A percentile compares a stretch with the other conserved stretches of the same genome.
Conservation (phyloP, 805 yeast genomes). For the Starmerella apicola region DNA sequence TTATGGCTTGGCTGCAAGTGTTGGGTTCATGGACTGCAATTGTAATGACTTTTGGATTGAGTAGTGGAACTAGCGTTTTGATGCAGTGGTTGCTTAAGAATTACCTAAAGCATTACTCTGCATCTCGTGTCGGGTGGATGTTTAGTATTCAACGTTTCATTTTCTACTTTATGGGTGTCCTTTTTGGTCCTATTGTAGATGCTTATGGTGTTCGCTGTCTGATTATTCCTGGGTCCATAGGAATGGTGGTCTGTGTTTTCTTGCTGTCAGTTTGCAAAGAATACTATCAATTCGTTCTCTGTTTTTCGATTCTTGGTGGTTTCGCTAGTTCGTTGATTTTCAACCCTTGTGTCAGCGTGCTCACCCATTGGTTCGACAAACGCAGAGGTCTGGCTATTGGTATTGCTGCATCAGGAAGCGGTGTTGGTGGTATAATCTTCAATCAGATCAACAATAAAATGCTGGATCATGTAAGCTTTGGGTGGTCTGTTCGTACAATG, state of each 20-base stretch:
- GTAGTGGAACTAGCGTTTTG: slow-evolving; percentile 54
- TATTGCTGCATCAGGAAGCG: slow-evolving; percentile 52
- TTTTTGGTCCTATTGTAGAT: slow-evolving; percentile 43
- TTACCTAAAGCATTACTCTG: slow-evolving; percentile 29
- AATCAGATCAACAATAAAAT: slow-evolving; percentile 41
- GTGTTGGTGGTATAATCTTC: slow-evolving; percentile 51
- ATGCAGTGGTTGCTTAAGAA: slow-evolving; percentile 52
- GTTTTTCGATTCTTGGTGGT: slow-evolving; percentile 44
- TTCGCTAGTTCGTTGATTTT: slow-evolving; percentile 32
- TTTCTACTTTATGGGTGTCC: slow-evolving; percentile 36
- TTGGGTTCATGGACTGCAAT: slow-evolving; percentile 50
- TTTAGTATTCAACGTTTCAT: slow-evolving; percentile 35
- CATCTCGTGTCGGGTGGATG: slow-evolving; percentile 55
- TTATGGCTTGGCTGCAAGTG: slow-evolving; percentile 42
- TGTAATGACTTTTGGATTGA: slow-evolving; percentile 47
- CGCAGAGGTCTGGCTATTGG: slow-evolving; percentile 52
- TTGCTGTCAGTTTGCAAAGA: slow-evolving; percentile 38
- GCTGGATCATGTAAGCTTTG: slow-evolving; percentile 40
- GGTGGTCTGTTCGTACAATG: slow-evolving; percentile 47
- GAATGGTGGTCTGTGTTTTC: slow-evolving; percentile 39
- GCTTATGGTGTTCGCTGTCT: slow-evolving; percentile 41
- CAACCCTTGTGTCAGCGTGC: slow-evolving; percentile 42
- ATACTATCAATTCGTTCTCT: slow-evolving; percentile 47
- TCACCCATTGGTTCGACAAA: slow-evolving; percentile 50
- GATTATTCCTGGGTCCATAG: slow-evolving; percentile 34